Evolutionary conservation across 2,329 filamentous ascomycete genomes (phyloP), one percentile per base, ranked within the genome.

Genomic region (Diaporthe sp.): DNA sequence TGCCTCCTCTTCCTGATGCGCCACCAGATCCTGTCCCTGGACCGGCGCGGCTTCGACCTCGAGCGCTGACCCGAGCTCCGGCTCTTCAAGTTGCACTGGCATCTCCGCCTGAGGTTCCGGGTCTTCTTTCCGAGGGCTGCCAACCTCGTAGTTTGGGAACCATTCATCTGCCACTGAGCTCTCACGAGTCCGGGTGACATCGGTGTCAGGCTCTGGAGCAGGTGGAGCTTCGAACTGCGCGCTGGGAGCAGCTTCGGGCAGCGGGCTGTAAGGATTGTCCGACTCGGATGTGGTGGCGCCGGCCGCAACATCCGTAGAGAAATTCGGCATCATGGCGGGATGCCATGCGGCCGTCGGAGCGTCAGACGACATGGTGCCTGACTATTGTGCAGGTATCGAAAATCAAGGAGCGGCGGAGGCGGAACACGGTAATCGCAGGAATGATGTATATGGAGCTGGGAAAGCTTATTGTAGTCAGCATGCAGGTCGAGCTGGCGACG

Each of bases 261-360:
- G 38, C 30, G 68, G 77, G 54, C 17, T 60, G 52, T 71, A 19
- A 42, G 75, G 17, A 28, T 45, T 45, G 40, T 50, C 38, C 69
- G 60, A 64, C 13, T 74, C 47, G 57, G 33, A 13, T 17, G 61
- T 30, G 47, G 52, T 72, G 28, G 77, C 66, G 52, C 75, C 22
- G 33, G 73, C 60, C 60, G 52, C 40, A 15, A 73, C 71, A 67
- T 74, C 78, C 69, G 79, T 77, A 54, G 76, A 72, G 73, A 82
- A 80, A 78, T 89, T 84, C 75, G 88, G 87, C 86, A 87, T 87
- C 79, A 86, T 82, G 64, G 88, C 87, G 73, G 87, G 87, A 82
- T 89, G 84, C 87, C 87, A 89, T 74, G 86, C 84, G 76, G 85
- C 82, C 78, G 80, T 83, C 58, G 84, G 81, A 76, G 83, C 82